Base-by-base conservation (phyloP, 257 asterid genomes). In the Solanum chmielewskii region DNA sequence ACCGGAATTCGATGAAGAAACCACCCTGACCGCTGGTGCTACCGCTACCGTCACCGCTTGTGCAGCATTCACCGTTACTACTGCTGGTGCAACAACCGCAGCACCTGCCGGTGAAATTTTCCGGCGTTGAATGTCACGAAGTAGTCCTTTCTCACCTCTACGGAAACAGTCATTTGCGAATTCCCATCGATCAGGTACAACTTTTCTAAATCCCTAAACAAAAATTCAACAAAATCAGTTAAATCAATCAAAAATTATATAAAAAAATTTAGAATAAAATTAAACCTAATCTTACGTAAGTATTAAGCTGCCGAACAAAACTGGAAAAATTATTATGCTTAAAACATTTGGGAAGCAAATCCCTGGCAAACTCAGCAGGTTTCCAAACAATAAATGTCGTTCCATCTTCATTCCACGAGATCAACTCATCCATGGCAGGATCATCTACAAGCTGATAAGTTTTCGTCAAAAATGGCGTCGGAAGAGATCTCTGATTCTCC, bases 251-350 rank as follows among this genome's bases (percentile, higher is more conserved):
- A 33, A 12, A 25, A 71, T 3, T 6, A 16, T 18, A 56, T 18
- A 56, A 5, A 7, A 2, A n/a, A 29, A 2, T 33, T 33, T 33
- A 0, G 0, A 33, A 33, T 3, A 2, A 10, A 21, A 78, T 10
- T 3, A 25, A 9, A 7, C 23, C 23, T 25, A 25, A 15, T 45
- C 91, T 89, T 74, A 95, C 99, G 86, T 95, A 95, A 64, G 99
- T 95, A 80, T 95, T 96, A 86, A 96, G 96, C 77, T 95, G 98
- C 29, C 99, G 93, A 86, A 96, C 99, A 71, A 96, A 96, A 87
- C 99, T 96, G 66, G 98, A 96, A 91, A 96, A 95, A 91, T 96
- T 96, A 86, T 96, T 96, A 93, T 96, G 99, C 59, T 96, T 95
- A 87, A 96, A 96, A 87, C 93, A 96, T 86, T 93, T 93, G 0